Base-by-base conservation (phyloP, 192 early-diverging fungal genomes). In the Spinellus fusiger region DNA sequence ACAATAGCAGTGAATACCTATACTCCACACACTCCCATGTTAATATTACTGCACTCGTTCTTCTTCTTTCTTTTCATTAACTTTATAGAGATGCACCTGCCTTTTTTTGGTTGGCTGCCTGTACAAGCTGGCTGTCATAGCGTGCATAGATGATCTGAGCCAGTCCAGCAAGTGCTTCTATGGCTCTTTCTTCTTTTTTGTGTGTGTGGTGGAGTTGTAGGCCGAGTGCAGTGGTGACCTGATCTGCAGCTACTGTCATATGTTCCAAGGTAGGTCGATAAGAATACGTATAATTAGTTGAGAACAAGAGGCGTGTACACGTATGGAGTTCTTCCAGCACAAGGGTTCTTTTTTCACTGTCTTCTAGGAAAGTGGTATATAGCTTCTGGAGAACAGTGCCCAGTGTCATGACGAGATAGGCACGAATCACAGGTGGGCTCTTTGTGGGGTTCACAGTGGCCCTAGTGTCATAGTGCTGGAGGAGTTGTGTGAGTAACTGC, bases 41-140 rank as follows among this genome's bases (percentile, higher is more conserved):
- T 37, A 5, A 9, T 37, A 37, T 5, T 5, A 9, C 35, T 37
- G 35, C 35, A 7, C 8, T 52, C 16, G 9, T 22, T 49, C 20
- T 49, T 18, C 23, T 22, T 20, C 20, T 49, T 7, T 13, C 20
- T 13, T 7, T 49, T 18, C 13, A 32, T n/a, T n/a, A 0, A 6
- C 4, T 29, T 31, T 35, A 32, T 28, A 16, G 2, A 5, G 7
- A 10, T 48, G 15, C 20, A 5, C 32, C 26, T 59, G 60, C 65
- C 57, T 66, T 66, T 60, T 59, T 66, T 49, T 51, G 54, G 31
- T 54, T 59, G 18, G 29, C 65, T 32, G 65, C 48, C 18, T 54
- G 49, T 5, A 53, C 38, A 5, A 59, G 23, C 16, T 59, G 57
- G 23, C 16, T 22, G 34, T 44, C 50, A 18, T 49, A 66, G 10